Evolutionary conservation across 768 basidiomycete species (phyloP).

Genomic region (Termitomyces sp.): DNA sequence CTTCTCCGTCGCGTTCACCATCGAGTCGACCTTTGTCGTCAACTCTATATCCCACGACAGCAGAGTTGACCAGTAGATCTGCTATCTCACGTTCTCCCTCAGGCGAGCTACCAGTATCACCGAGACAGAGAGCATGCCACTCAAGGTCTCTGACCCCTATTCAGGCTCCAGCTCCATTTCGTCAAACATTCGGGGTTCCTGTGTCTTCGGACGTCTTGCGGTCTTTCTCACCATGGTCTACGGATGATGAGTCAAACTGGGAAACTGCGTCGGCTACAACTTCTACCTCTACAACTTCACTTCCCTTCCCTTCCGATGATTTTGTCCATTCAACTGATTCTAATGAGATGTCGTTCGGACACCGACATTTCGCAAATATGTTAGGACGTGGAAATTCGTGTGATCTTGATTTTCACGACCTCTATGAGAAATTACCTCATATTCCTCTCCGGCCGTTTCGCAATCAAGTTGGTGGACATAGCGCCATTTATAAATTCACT

Average conservation of each 20-base stretch:
- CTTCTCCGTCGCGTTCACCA: conserved; percentile 46
- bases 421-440: conserved; percentile 67
- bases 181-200: conserved; percentile 18
- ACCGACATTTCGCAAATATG: neutral
- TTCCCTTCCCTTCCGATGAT: conserved; percentile 19
- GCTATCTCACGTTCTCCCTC: conserved; percentile 1
- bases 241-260: conserved; percentile 75
- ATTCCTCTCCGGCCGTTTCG: conserved; percentile 94
- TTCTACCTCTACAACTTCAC: conserved; percentile 54
- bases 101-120: conserved; percentile 14
- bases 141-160: conserved; percentile 36
- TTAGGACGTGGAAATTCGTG: conserved; percentile 11
- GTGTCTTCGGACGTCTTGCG: conserved; percentile 28
- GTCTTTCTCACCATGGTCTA: conserved; percentile 60
- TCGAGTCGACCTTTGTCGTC: conserved; percentile 23
- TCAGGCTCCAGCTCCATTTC: conserved; percentile 22
- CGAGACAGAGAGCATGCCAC: conserved; percentile 20
- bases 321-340: conserved; percentile 1
- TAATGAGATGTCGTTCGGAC: neutral
- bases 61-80: conserved; percentile 14
- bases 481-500: conserved; percentile 96
- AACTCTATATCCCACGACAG: conserved; percentile 13
- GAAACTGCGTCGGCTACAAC: conserved; percentile 65
- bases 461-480: conserved; percentile 98
- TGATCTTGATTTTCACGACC: conserved; percentile 30